These are phyloP conservation scores for Syzygium aqueum DNA, from an alignment of 345 rosid genomes.

Conservation along the genomic window DNA sequence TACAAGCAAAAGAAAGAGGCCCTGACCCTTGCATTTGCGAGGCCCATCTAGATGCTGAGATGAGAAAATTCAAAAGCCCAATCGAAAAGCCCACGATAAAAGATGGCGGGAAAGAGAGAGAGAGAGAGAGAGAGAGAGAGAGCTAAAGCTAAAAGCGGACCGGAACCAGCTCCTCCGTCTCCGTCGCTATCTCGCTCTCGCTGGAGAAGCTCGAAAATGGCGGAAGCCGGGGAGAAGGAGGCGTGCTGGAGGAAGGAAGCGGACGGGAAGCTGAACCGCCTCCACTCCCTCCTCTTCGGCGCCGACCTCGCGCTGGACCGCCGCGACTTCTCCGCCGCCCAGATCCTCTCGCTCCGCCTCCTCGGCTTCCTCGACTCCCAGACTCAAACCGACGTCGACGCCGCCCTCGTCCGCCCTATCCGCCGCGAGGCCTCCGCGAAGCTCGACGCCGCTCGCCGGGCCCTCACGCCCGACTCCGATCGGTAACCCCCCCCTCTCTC, in stretches of 20 bases:
- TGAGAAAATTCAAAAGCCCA: background rate
- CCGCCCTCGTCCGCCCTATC: constrained; percentile 51
- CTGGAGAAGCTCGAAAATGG: constrained; percentile 22
- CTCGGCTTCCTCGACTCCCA: constrained; percentile 86
- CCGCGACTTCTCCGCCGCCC: constrained; percentile 62
- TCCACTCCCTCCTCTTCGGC: constrained; percentile 79
- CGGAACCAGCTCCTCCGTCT: background rate
- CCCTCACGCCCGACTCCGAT: constrained; percentile 62
- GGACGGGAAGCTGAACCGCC: constrained; percentile 73
- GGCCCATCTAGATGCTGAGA: background rate
- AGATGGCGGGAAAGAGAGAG: background rate
- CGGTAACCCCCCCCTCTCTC: constrained; percentile 25
- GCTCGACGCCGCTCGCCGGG: constrained; percentile 49
- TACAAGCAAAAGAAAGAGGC: background rate
- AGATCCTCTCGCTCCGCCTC: constrained; percentile 68
- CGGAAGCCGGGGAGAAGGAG: constrained; percentile 9
- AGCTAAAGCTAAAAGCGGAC: background rate
- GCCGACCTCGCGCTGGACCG: constrained; percentile 62
- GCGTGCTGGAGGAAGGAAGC: constrained; percentile 62
- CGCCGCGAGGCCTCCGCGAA: constrained; percentile 57
- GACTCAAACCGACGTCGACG: constrained; percentile 44
- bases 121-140: background rate
- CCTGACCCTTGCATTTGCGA: background rate
- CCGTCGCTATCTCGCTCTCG: background rate
- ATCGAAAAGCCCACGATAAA: background rate